These are phyloP conservation scores for Cytospora schulzeri DNA, from an alignment of 2,329 filamentous ascomycete species.

Conservation along the genomic window DNA sequence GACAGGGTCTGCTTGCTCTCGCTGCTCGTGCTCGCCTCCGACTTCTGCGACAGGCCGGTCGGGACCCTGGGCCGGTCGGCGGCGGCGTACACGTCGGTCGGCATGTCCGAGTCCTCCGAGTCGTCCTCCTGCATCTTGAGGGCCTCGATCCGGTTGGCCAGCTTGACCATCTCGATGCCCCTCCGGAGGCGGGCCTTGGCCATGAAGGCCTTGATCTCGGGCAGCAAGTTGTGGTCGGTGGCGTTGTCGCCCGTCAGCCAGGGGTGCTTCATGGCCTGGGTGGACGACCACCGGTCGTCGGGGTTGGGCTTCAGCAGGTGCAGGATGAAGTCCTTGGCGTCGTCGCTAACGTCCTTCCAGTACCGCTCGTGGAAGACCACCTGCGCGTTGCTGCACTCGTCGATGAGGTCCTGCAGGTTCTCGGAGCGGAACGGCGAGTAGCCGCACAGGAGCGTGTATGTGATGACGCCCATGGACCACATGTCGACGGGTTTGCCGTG, in stretches of 20 bases:
- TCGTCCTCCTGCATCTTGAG: constrained; percentile 93
- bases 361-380: constrained; percentile 97
- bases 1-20: constrained; percentile 46
- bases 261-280: constrained; percentile 75
- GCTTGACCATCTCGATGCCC: constrained; percentile 93
- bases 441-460: constrained; percentile 95
- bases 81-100: constrained; percentile 63
- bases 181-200: constrained; percentile 87
- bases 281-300: constrained; percentile 74
- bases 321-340: constrained; percentile 93
- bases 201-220: constrained; percentile 94
- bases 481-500: constrained; percentile 99
- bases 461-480: constrained; percentile 99
- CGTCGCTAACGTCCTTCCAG: constrained; percentile 95
- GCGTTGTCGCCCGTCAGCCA: constrained; percentile 93
- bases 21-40: constrained; percentile 38
- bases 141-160: constrained; percentile 91
- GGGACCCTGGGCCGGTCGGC: constrained; percentile 44
- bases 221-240: constrained; percentile 93
- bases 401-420: constrained; percentile 87
- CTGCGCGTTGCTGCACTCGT: constrained; percentile 82
- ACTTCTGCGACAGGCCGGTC: constrained; percentile 3
- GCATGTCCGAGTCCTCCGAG: constrained; percentile 72
- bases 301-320: constrained; percentile 78
- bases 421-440: constrained; percentile 98